A percentile compares a stretch with the other conserved stretches of the same genome.
phyloP scores from a whole-genome alignment of 805 yeast species.

The Diddensiella santjacobensis region DNA sequence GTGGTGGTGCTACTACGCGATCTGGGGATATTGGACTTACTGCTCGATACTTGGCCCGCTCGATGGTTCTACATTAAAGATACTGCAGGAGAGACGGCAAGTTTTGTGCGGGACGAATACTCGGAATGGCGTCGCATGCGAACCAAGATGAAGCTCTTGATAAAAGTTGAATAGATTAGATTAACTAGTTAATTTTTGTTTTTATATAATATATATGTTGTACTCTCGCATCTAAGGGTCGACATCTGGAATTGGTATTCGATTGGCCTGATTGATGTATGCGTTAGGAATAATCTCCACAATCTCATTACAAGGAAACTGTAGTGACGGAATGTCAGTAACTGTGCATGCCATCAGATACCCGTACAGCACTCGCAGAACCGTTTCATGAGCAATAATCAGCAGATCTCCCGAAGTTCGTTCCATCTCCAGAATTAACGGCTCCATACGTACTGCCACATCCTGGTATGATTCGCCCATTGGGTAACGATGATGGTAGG shows the following conservation, averaged over 20 bases:
- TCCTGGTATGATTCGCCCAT: constrained; percentile 96
- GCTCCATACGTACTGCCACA: constrained; percentile 90
- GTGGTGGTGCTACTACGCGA: constrained; percentile 55
- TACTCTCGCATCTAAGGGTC: constrained; percentile 4
- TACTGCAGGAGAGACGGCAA: constrained; percentile 31
- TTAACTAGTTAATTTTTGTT: background rate
- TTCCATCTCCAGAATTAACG: constrained; percentile 89
- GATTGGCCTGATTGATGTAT: constrained; percentile 39
- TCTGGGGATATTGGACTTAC: constrained; percentile 63
- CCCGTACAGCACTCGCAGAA: constrained; percentile 85
- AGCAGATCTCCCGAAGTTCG: constrained; percentile 75
- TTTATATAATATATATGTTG: background rate
- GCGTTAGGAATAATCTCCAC: constrained; percentile 87
- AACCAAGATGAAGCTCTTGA: constrained; percentile 27
- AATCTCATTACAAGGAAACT: constrained; percentile 76
- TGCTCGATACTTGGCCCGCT: constrained; percentile 55
- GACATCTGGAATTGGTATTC: constrained; percentile 25
- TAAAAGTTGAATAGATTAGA: constrained; percentile 22
- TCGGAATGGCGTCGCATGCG: constrained; percentile 30
- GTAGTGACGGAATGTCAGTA: constrained; percentile 74
- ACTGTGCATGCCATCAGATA: constrained; percentile 91
- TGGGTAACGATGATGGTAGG: constrained; percentile 89
- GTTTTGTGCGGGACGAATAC: constrained; percentile 32
- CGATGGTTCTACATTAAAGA: constrained; percentile 39
- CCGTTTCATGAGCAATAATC: constrained; percentile 90